phyloP scores from a whole-genome alignment of 1,284 basidiomycete genomes.

The Apiotrichum gracile region DNA sequence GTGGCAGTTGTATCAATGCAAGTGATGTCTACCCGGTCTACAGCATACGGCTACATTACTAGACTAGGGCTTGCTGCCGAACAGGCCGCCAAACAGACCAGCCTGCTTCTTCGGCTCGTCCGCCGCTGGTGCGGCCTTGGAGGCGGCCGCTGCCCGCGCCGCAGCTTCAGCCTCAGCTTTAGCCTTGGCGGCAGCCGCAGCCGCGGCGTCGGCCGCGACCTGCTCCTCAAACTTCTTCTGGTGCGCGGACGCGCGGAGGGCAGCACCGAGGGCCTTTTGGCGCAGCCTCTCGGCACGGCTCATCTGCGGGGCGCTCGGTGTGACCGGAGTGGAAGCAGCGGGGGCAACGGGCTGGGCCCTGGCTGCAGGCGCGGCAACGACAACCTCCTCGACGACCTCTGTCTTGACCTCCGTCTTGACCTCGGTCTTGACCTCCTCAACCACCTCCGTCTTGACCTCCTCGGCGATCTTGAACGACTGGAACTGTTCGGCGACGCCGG shows the following conservation, averaged over 20 bases:
- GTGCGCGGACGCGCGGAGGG: background rate
- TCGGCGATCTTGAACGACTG: background rate
- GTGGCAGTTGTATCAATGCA: background rate
- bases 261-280: conserved; percentile 3
- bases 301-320: background rate
- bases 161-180: background rate
- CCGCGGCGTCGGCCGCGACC: background rate
- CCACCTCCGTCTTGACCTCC: conserved; percentile 4
- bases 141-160: background rate
- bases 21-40: conserved; percentile 1
- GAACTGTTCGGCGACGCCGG: conserved; percentile 26
- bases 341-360: background rate
- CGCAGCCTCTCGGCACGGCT: background rate
- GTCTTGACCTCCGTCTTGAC: conserved; percentile 9
- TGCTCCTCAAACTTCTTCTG: background rate
- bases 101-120: background rate
- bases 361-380: background rate
- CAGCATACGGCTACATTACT: background rate
- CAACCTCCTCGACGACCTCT: conserved; percentile 10
- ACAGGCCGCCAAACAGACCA: background rate
- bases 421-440: conserved; percentile 1
- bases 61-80: background rate
- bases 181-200: background rate
- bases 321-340: background rate
- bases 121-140: background rate